Evolutionary conservation across 75 land plant genomes (phyloP), one percentile per base, ranked within the genome.

Genomic region (Picea glauca): DNA sequence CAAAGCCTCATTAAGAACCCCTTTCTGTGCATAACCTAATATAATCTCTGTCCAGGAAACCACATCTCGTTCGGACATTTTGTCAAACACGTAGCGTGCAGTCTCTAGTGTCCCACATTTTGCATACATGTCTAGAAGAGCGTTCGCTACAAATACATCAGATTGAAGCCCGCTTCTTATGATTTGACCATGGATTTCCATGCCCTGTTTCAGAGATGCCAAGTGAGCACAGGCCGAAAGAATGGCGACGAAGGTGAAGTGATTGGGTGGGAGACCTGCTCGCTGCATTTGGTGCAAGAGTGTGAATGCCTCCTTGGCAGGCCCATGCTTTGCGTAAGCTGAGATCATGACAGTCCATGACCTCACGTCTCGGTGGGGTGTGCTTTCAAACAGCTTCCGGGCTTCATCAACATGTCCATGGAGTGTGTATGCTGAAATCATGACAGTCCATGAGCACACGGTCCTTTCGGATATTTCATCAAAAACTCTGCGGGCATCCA

Each of bases 361-460:
- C 23, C 77, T 31, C 60, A 80, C 80, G 54, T 80, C 68, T n/a
- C 62, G 14, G n/a, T 74, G 35, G 54, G 63, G 78, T 14, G 5
- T 40, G 43, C 5, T 40, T 40, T 40, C 43, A 23, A 86, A 80
- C n/a, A 73, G 70, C 40, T 80, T 38, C 8, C 43, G 33, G 9
- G 83, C 82, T 9, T 73, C 23, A 4, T 0, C 23, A 5, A 33
- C 14, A 72, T 85, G 59, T 12, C 80, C 80, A 18, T 54, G 35
- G 46, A 20, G 58, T 30, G 70, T 56, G 54, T 80, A 84, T 13
- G 60, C 81, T 32, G 88, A 75, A 20, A 89, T 84, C 81, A 88
- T 21, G 3, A 80, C 78, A 62, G 84, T 86, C 91, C 86, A 89
- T 8, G 88, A 80, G 56, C 82, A 66, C 1, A 80, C 78, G 77